Conservation (phyloP, 306 rosid species). For the Citrullus colocynthis region DNA sequence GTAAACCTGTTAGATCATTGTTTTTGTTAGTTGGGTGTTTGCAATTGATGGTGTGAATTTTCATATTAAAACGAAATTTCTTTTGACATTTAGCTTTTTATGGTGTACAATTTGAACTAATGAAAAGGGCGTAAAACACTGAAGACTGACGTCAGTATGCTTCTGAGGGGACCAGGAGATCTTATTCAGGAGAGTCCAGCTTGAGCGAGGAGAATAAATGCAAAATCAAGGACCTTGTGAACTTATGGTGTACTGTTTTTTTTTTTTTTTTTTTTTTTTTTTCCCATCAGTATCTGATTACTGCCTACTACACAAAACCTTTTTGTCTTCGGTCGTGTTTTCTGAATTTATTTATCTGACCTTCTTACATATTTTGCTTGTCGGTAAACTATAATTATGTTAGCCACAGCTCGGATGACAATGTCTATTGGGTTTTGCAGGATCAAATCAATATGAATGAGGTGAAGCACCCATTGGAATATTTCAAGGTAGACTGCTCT, state of each 20-base stretch:
- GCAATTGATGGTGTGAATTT: not conserved
- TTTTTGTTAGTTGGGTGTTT: no score
- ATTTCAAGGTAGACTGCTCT: slow-evolving; percentile 49
- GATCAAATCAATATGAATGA: slow-evolving; percentile 87
- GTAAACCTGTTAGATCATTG: no score
- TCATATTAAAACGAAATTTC: not conserved
- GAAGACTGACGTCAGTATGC: not conserved
- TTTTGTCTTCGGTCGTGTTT: not conserved
- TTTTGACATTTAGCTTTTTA: not conserved
- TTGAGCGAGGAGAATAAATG: not conserved
- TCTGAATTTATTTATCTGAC: not conserved
- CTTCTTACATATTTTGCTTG: not conserved
- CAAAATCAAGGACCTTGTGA: not conserved
- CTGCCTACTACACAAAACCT: not conserved
- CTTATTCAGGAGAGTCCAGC: not conserved
- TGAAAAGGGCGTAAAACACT: not conserved
- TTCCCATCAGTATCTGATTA: not conserved
- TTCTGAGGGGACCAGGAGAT: not conserved
- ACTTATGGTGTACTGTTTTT: not conserved
- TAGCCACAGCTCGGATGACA: not conserved
- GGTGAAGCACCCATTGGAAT: slow-evolving; percentile 60
- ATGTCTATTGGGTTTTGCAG: slow-evolving; percentile 32
- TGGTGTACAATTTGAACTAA: not conserved
- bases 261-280: not conserved
- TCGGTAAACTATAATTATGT: not conserved